These are phyloP conservation scores for Monilinia fructicola DNA, from an alignment of 2,329 filamentous ascomycete species.

Conservation along the genomic window DNA sequence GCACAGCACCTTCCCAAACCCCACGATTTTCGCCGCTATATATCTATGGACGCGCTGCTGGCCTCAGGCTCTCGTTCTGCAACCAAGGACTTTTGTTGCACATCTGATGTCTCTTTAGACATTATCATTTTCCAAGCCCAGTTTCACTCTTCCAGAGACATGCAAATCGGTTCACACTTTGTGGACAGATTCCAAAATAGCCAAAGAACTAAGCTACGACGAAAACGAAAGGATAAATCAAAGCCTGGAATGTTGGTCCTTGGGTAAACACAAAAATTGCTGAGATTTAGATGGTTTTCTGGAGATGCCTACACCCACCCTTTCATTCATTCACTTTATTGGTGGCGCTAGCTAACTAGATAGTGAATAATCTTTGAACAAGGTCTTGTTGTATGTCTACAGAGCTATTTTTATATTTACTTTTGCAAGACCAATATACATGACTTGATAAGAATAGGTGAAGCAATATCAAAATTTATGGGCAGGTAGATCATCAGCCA, in stretches of 20 bases:
- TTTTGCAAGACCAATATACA: too few species aligned
- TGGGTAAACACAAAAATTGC: background rate
- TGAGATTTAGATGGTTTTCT: background rate
- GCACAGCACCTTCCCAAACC: background rate
- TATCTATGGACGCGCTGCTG: background rate
- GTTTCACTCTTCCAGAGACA: background rate
- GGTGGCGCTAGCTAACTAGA: too few species aligned
- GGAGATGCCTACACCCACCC: too few species aligned
- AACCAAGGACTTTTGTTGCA: background rate
- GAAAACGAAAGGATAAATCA: background rate
- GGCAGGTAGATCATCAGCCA: too few species aligned
- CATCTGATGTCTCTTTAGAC: background rate
- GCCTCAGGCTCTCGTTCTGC: background rate
- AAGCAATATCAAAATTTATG: too few species aligned
- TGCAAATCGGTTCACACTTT: background rate
- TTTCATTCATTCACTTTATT: too few species aligned
- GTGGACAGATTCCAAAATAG: background rate
- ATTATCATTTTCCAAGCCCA: too few species aligned
- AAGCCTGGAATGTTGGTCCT: background rate
- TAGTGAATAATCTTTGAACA: background rate
- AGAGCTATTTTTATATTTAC: too few species aligned
- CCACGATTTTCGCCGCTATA: too few species aligned
- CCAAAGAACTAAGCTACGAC: background rate
- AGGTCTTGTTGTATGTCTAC: too few species aligned
- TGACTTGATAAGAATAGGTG: too few species aligned